phyloP scores from a whole-genome alignment of 2,329 filamentous ascomycete species.

The Salinomyces thailandicus region DNA sequence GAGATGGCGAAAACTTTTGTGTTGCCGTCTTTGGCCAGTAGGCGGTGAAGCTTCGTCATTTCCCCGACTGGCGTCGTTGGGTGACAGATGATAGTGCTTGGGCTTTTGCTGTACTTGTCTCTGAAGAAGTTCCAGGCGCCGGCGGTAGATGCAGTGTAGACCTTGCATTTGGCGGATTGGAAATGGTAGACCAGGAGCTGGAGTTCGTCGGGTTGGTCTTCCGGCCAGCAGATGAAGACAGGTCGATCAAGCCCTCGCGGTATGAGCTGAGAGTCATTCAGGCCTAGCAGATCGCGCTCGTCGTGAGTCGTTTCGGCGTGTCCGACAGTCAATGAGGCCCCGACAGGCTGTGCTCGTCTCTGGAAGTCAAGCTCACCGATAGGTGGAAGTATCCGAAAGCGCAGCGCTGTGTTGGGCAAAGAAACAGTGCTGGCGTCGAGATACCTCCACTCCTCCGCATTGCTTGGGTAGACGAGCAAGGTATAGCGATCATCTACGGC shows the following conservation, averaged over 20 bases:
- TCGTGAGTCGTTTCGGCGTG: no score
- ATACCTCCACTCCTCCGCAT: conserved; percentile 19
- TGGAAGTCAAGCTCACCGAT: not conserved
- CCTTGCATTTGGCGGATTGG: conserved; percentile 11
- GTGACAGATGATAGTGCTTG: conserved; percentile 19
- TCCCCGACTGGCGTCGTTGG: conserved; percentile 25
- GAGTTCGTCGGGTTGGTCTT: conserved; percentile 11
- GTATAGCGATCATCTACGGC: conserved; percentile 7
- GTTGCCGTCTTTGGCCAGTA: conserved; percentile 16
- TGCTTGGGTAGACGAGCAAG: conserved; percentile 19
- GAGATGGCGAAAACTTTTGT: not conserved
- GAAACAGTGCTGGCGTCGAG: conserved; percentile 7
- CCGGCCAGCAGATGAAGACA: conserved; percentile 22
- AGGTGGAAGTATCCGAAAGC: conserved; percentile 5
- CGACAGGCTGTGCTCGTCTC: not conserved
- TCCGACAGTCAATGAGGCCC: not conserved
- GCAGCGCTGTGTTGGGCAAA: conserved; percentile 3
- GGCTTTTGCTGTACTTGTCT: conserved; percentile 2
- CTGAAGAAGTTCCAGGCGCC: conserved; percentile 21
- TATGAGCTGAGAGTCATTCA: not conserved
- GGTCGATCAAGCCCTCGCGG: not conserved
- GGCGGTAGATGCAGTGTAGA: conserved; percentile 15
- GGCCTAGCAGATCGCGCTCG: not conserved
- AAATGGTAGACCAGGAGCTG: conserved; percentile 14
- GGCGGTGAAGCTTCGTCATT: conserved; percentile 24